phyloP scores from a whole-genome alignment of 1,284 basidiomycete genomes.

The Gymnopus androsaceus region DNA sequence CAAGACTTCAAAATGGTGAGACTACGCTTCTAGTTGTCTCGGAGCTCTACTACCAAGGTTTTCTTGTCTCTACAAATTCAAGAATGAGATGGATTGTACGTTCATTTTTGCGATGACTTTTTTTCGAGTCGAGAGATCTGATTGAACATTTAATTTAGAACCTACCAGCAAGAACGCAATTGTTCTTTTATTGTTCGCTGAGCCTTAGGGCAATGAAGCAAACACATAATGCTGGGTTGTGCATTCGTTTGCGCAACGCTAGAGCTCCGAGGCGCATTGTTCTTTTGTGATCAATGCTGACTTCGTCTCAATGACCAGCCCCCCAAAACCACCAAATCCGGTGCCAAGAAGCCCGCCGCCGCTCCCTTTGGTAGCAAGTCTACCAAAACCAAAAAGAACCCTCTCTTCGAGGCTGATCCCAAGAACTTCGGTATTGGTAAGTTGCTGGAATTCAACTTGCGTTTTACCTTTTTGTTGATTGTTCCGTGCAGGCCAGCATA shows the following conservation, averaged over 20 bases:
- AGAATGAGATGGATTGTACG: constrained; percentile 59
- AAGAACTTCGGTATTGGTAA: constrained; percentile 96
- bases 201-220: constrained; percentile 34
- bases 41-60: constrained; percentile 15
- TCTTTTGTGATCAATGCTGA: constrained; percentile 43
- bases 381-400: constrained; percentile 86
- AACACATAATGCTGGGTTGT: constrained; percentile 41
- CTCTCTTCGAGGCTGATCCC: constrained; percentile 89
- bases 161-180: constrained; percentile 18
- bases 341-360: constrained; percentile 78
- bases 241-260: constrained; percentile 34
- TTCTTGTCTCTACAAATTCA: constrained; percentile 11
- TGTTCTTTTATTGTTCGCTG: constrained; percentile 24
- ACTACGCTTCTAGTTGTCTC: neutral
- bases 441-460: constrained; percentile 30
- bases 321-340: constrained; percentile 54
- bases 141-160: constrained; percentile 21
- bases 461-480: neutral
- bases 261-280: constrained; percentile 57
- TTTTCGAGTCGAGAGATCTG: constrained; percentile 4
- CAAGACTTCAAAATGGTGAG: constrained; percentile 21
- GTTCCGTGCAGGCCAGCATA: constrained; percentile 77
- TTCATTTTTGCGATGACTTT: constrained; percentile 41
- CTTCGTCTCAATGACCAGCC: constrained; percentile 90
- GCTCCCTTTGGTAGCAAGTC: constrained; percentile 77